A percentile compares a stretch with the other conserved stretches of the same genome.
phyloP scores from a whole-genome alignment of 2,329 filamentous ascomycete species.

The Penicillium psychrosexuale region DNA sequence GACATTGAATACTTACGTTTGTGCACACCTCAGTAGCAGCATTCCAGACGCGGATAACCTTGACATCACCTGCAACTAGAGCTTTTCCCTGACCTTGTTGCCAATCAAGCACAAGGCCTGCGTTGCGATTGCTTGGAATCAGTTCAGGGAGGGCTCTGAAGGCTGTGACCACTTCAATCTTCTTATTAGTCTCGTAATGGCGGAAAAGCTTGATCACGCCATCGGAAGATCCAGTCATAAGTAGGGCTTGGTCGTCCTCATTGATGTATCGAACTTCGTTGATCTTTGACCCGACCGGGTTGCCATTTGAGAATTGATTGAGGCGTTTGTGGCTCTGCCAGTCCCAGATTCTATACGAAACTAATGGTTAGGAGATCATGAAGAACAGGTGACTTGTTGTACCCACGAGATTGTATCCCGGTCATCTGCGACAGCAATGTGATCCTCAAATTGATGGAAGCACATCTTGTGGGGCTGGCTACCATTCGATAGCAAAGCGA shows the following conservation, averaged over 20 bases:
- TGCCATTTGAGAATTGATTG: conserved; percentile 88
- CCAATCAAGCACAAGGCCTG: conserved; percentile 97
- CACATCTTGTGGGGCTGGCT: conserved; percentile 89
- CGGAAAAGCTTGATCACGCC: conserved; percentile 91
- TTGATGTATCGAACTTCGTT: conserved; percentile 97
- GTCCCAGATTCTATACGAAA: conserved; percentile 69
- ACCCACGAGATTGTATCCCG: conserved; percentile 72
- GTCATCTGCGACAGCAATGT: conserved; percentile 89
- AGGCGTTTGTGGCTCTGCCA: conserved; percentile 75
- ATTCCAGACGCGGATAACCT: conserved; percentile 94
- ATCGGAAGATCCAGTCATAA: conserved; percentile 94
- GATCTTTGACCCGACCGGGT: conserved; percentile 84
- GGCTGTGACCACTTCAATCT: conserved; percentile 80
- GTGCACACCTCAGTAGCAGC: conserved; percentile 89
- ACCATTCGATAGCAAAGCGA: conserved; percentile 81
- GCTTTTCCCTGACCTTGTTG: conserved; percentile 95
- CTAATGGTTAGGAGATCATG: conserved; percentile 1
- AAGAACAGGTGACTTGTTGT: not conserved
- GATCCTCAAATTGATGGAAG: conserved; percentile 97
- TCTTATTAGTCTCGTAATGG: conserved; percentile 75
- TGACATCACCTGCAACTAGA: conserved; percentile 92
- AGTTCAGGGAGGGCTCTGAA: conserved; percentile 93
- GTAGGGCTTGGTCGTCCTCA: conserved; percentile 90
- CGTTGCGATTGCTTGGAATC: conserved; percentile 89
- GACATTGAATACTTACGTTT: conserved; percentile 49